Conservation (phyloP, 1,284 basidiomycete genomes). For the Cystobasidiaceae sp. region DNA sequence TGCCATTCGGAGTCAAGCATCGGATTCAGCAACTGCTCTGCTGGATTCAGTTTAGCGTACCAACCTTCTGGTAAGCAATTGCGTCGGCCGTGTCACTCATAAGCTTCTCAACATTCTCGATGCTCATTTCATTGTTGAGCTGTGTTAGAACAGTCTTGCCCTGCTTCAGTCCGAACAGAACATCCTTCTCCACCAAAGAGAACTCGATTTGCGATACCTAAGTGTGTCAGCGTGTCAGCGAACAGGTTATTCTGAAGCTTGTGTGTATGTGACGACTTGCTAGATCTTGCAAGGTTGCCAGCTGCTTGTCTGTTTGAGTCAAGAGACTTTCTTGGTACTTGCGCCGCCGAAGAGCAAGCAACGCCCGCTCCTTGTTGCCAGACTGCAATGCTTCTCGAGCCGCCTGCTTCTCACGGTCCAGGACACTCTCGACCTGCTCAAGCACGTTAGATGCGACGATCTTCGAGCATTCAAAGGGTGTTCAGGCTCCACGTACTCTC, state of each 20-base stretch:
- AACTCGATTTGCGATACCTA: constrained; percentile 95
- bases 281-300: constrained; percentile 83
- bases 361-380: constrained; percentile 79
- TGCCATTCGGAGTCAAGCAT: constrained; percentile 47
- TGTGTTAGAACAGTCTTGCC: constrained; percentile 88
- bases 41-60: constrained; percentile 37
- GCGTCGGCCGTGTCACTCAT: constrained; percentile 90
- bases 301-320: constrained; percentile 78
- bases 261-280: constrained; percentile 52
- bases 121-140: constrained; percentile 86
- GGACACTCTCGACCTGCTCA: constrained; percentile 71
- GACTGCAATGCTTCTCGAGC: constrained; percentile 72
- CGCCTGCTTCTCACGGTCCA: constrained; percentile 82
- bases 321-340: constrained; percentile 92
- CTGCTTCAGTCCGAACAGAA: constrained; percentile 85
- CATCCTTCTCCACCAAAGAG: constrained; percentile 85
- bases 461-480: neutral
- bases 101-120: constrained; percentile 87
- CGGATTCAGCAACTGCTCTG: neutral
- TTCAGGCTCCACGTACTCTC: constrained; percentile 58
- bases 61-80: constrained; percentile 78
- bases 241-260: too few relatives aligned
- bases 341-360: constrained; percentile 75
- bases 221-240: neutral
- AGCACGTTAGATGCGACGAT: neutral